phyloP scores from a whole-genome alignment of 306 rosid genomes.

The Prunus fruticosa region DNA sequence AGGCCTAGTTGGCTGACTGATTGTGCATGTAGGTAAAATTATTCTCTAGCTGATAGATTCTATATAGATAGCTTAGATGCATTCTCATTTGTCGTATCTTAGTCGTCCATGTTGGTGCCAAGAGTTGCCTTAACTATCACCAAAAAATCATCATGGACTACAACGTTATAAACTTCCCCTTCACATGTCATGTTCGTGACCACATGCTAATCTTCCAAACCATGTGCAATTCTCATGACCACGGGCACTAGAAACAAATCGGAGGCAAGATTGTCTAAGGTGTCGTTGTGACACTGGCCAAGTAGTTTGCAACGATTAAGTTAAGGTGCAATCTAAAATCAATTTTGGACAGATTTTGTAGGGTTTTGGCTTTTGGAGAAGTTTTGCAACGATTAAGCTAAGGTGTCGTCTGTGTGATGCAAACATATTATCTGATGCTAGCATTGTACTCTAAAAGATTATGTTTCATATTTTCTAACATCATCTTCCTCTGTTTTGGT shows the following conservation, averaged over 20 bases:
- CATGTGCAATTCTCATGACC: neutral
- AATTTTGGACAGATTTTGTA: neutral
- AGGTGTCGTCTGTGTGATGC: too few species aligned
- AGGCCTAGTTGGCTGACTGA: too few species aligned
- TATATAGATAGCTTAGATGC: neutral
- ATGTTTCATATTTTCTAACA: neutral
- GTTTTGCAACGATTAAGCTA: too few species aligned
- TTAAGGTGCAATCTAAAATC: neutral
- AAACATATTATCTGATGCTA: too few species aligned
- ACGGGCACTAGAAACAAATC: neutral
- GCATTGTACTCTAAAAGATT: neutral
- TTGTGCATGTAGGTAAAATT: too few species aligned
- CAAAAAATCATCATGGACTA: neutral
- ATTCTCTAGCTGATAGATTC: neutral
- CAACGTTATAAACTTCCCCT: neutral
- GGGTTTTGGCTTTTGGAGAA: too few species aligned
- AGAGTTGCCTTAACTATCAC: neutral
- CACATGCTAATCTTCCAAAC: neutral
- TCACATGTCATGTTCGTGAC: too few species aligned
- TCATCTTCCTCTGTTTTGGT: neutral
- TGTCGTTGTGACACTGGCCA: neutral
- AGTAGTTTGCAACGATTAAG: neutral
- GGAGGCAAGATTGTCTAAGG: neutral
- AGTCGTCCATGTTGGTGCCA: neutral
- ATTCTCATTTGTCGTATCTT: neutral